phyloP scores from a whole-genome alignment of 1,139 yeast species.

The Yamadazyma triangularis region DNA sequence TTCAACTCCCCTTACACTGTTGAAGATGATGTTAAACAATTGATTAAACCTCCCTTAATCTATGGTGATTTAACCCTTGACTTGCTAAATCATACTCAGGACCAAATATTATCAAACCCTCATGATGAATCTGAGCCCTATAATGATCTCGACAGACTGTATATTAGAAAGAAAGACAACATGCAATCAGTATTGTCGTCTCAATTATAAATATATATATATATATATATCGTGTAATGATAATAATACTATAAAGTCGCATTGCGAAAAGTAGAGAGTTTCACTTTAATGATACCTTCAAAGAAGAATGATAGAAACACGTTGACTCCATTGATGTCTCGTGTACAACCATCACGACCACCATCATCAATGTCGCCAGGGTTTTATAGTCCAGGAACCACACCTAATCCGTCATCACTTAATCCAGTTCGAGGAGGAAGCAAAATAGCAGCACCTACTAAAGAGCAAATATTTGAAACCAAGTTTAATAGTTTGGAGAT shows the following conservation, averaged over 20 bases:
- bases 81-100: too few relatives aligned
- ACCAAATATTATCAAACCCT: too few relatives aligned
- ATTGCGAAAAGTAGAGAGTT: too few relatives aligned
- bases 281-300: neutral
- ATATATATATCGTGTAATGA: too few relatives aligned
- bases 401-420: conserved; percentile 24
- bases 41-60: conserved; percentile 13
- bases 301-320: neutral
- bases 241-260: too few relatives aligned
- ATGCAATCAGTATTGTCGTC: too few relatives aligned
- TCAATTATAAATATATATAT: too few relatives aligned
- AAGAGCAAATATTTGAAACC: conserved; percentile 16
- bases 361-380: conserved; percentile 18
- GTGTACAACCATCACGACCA: conserved; percentile 32
- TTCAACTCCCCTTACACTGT: neutral
- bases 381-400: conserved; percentile 19
- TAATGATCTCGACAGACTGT: too few relatives aligned
- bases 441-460: conserved; percentile 15
- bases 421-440: conserved; percentile 30
- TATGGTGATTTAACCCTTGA: too few relatives aligned
- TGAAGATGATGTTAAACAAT: conserved; percentile 3
- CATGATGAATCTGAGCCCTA: too few relatives aligned
- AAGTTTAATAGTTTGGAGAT: conserved; percentile 14
- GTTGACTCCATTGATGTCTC: conserved; percentile 28
- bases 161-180: too few relatives aligned